Percentiles rank a stretch among this genome's conserved stretches.
These are phyloP conservation scores for Cutaneotrichosporon spelunceum DNA, from an alignment of 1,284 basidiomycete species.

Conservation along the genomic window DNA sequence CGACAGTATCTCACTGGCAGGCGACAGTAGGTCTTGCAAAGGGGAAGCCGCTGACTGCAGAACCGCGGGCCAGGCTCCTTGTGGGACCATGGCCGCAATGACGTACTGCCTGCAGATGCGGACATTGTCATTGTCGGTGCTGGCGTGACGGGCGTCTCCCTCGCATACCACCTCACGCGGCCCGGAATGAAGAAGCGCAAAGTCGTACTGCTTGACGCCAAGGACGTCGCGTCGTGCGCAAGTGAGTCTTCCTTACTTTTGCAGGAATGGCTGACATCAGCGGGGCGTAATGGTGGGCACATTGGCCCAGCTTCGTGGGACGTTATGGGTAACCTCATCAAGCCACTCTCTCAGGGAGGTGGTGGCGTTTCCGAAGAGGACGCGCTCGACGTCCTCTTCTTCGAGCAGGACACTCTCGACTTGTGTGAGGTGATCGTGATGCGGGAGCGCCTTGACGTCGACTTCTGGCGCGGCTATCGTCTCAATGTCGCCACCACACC, in stretches of 20 bases:
- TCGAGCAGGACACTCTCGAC: slow-evolving; percentile 66
- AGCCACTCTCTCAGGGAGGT: slow-evolving; percentile 23
- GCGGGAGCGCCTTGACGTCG: slow-evolving; percentile 29
- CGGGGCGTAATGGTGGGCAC: slow-evolving; percentile 47
- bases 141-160: slow-evolving; percentile 23
- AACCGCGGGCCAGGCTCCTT: slow-evolving; percentile 30
- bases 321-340: slow-evolving; percentile 21
- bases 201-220: slow-evolving; percentile 39
- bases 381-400: slow-evolving; percentile 56
- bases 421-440: slow-evolving; percentile 60
- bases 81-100: slow-evolving; percentile 29
- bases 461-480: slow-evolving; percentile 33
- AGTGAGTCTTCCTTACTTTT: slow-evolving; percentile 23
- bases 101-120: slow-evolving; percentile 21
- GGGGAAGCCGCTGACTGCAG: slow-evolving; percentile 1
- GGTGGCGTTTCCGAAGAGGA: slow-evolving; percentile 46
- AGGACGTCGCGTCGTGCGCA: slow-evolving; percentile 42
- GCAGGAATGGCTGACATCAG: neutral
- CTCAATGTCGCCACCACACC: slow-evolving; percentile 19
- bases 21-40: slow-evolving; percentile 5
- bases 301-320: slow-evolving; percentile 34
- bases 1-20: slow-evolving; percentile 17
- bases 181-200: slow-evolving; percentile 26
- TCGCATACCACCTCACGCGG: slow-evolving; percentile 29
- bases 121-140: slow-evolving; percentile 34